A percentile compares a stretch with the other conserved stretches of the same genome.
These are phyloP conservation scores for Plasmodium billcollinsi DNA, from an alignment of 169 alveolate species.

Conservation along the genomic window DNA sequence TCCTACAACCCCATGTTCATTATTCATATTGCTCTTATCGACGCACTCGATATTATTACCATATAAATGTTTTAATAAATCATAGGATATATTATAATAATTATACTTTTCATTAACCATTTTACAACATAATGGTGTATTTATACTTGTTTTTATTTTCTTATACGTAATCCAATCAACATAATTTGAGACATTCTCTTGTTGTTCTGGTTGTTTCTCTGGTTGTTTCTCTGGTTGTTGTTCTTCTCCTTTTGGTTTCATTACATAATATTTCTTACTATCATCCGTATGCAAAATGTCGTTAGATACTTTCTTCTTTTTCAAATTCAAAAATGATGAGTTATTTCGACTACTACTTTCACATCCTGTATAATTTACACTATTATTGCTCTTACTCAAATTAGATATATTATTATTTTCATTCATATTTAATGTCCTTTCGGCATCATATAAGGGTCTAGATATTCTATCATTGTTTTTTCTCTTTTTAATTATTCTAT, in stretches of 20 bases:
- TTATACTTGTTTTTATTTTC: conserved; percentile 60
- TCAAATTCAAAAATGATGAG: neutral
- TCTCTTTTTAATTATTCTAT: conserved; percentile 50
- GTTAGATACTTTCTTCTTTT: conserved; percentile 34
- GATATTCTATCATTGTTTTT: conserved; percentile 19
- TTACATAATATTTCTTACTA: neutral
- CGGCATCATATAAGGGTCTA: conserved; percentile 4
- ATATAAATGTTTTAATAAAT: conserved; percentile 53
- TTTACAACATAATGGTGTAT: conserved; percentile 74
- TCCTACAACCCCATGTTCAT: neutral
- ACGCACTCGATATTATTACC: neutral
- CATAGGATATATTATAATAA: conserved; percentile 55
- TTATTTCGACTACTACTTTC: too few relatives aligned
- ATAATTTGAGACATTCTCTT: conserved; percentile 18
- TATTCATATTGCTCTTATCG: neutral
- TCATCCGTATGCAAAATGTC: neutral
- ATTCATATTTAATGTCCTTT: too few relatives aligned
- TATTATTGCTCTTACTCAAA: too few relatives aligned
- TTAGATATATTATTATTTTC: too few relatives aligned
- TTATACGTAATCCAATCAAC: conserved; percentile 56
- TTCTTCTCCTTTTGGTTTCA: conserved; percentile 11
- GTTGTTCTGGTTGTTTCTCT: neutral
- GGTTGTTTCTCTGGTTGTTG: neutral
- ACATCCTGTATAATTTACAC: too few relatives aligned
- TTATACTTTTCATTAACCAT: conserved; percentile 45